These are phyloP conservation scores for Zygoascus tannicola DNA, from an alignment of 805 yeast genomes.

Conservation along the genomic window DNA sequence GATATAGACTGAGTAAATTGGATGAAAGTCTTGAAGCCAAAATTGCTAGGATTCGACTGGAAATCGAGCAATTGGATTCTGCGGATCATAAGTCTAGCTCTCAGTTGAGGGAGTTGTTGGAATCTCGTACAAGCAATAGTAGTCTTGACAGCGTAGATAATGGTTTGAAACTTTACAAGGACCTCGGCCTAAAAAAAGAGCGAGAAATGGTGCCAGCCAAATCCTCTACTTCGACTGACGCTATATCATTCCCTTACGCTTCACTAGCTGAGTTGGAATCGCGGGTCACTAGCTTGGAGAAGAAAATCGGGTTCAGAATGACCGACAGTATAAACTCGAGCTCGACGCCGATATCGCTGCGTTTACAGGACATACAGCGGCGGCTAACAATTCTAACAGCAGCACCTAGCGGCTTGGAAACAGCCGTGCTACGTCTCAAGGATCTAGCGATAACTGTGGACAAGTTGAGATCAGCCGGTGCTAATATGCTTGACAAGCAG, in stretches of 20 bases:
- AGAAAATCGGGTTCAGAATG: conserved; percentile 6
- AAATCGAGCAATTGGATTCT: conserved; percentile 12
- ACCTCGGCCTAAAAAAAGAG: too few species aligned
- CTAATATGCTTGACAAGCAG: background rate
- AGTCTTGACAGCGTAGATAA: conserved; percentile 8
- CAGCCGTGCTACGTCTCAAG: conserved; percentile 8
- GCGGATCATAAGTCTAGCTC: background rate
- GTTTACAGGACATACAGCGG: conserved; percentile 8
- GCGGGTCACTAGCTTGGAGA: conserved; percentile 25
- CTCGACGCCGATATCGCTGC: conserved; percentile 4
- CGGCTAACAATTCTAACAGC: conserved; percentile 10
- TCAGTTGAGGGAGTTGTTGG: conserved; percentile 3
- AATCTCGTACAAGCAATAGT: conserved; percentile 14
- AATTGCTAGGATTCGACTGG: conserved; percentile 14
- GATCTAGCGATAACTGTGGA: conserved; percentile 6
- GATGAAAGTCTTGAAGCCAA: conserved; percentile 13
- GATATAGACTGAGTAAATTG: conserved; percentile 7
- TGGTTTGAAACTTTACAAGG: conserved; percentile 2
- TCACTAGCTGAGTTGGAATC: too few species aligned
- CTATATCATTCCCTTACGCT: too few species aligned
- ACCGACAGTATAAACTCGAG: background rate
- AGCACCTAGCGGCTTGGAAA: conserved; percentile 8
- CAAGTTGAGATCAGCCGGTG: background rate
- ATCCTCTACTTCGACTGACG: too few species aligned
- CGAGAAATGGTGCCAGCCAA: too few species aligned